Base-by-base conservation (phyloP, 495 filamentous ascomycete genomes). In the Aspergillus nanangensis region DNA sequence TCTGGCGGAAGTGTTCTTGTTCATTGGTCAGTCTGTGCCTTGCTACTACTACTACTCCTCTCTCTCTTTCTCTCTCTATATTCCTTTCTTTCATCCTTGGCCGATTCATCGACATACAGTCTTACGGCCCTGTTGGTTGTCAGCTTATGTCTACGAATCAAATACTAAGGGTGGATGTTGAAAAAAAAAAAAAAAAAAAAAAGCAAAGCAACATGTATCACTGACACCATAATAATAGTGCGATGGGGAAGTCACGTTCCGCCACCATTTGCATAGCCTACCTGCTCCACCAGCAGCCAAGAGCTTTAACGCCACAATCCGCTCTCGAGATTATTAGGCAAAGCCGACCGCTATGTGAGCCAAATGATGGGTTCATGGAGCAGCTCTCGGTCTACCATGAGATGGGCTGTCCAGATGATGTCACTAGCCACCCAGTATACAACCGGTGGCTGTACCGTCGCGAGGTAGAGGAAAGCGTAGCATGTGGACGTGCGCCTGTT, bases 201-300 rank as follows among this genome's bases (percentile, higher is more conserved):
- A 14, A 14, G 23, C 17, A 20, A 5, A 13, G 13, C n/a, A n/a
- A n/a, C n/a, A n/a, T n/a, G 3, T 38, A 1, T 43, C 24, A 38
- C 58, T 71, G 41, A 70, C 56, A 34, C 44, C 41, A 18, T 11
- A 7, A n/a, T n/a, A 25, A 46, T 65, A 96, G 93, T 77, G 91
- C 89, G 23, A 95, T 95, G 89, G 93, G 93, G 24, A 92, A 91
- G 68, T 95, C 90, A 41, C 87, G 93, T 39, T 96, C 91, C 18
- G 84, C 90, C 50, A 82, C 90, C 35, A 75, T 90, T 52, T 75
- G 90, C 49, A 76, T 93, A 42, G 90, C 94, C 56, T 96, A 89
- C 67, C 71, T 97, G 41, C 84, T 96, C 58, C 81, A 84, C 69
- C 77, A 35, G 38, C 80, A 63, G 43, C 71, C 53, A 57, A 65